Evolutionary conservation across 306 rosid species (phyloP).

Genomic region (Hylodesmum podocarpum): DNA sequence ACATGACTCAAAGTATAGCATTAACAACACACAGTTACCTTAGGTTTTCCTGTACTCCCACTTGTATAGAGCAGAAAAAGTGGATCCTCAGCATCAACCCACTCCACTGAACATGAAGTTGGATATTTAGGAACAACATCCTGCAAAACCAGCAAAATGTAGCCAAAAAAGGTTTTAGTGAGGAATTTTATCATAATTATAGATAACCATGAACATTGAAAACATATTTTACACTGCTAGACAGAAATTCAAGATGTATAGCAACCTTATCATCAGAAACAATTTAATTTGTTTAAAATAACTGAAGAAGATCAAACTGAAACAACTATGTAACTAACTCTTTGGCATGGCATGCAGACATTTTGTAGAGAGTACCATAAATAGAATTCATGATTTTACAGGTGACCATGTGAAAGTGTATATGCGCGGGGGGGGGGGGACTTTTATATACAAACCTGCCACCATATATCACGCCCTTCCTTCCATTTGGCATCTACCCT

Average conservation of each 20-base stretch:
- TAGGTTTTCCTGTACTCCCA: conserved; percentile 98
- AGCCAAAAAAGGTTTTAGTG: neutral
- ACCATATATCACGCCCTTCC: conserved; percentile 88
- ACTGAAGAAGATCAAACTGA: neutral
- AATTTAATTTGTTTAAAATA: conserved; percentile 9
- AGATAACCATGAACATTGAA: conserved; percentile 24
- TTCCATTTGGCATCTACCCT: conserved; percentile 78
- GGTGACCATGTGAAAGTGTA: neutral
- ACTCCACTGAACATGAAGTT: conserved; percentile 86
- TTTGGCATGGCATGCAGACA: conserved; percentile 11
- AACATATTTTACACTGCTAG: neutral
- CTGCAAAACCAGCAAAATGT: conserved; percentile 45
- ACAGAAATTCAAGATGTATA: conserved; percentile 15
- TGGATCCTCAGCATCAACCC: conserved; percentile 99
- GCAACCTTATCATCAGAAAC: conserved; percentile 15
- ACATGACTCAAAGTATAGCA: neutral
- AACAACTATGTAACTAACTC: neutral
- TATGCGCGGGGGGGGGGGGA: neutral
- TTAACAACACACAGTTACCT: conserved; percentile 54
- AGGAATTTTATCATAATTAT: conserved; percentile 8
- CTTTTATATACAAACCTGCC: conserved; percentile 77
- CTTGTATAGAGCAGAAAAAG: conserved; percentile 95
- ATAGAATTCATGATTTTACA: conserved; percentile 20
- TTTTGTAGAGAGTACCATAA: neutral
- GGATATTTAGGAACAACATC: conserved; percentile 75